A percentile compares a stretch with the other conserved stretches of the same genome.
Evolutionary conservation across 139 green algal genomes (phyloP).

Genomic region (Edaphochlamys debaryana): DNA sequence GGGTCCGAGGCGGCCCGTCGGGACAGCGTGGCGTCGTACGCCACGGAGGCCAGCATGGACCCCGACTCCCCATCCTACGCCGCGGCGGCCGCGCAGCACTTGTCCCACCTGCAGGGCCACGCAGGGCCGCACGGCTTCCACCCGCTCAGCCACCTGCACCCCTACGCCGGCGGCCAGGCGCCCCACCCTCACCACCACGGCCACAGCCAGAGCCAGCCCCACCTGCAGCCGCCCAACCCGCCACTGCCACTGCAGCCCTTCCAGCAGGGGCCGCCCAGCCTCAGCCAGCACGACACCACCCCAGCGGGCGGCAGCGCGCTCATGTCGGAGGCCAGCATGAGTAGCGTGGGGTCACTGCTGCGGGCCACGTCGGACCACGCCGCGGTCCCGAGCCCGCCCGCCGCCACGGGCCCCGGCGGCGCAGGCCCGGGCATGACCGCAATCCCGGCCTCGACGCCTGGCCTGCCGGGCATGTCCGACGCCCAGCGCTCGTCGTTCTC

Average conservation of each 20-base stretch:
- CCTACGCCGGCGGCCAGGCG: too few relatives aligned
- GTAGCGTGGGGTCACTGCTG: background rate
- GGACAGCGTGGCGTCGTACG: conserved; percentile 23
- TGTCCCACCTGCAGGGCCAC: background rate
- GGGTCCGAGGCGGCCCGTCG: background rate
- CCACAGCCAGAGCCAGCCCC: background rate
- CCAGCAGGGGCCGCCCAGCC: too few relatives aligned
- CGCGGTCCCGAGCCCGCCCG: conserved; percentile 16
- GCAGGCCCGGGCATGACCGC: too few relatives aligned
- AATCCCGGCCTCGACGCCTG: too few relatives aligned
- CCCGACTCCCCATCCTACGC: conserved; percentile 22
- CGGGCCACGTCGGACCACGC: background rate
- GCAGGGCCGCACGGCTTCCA: background rate
- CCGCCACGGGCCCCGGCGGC: too few relatives aligned
- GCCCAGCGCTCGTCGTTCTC: conserved; percentile 17
- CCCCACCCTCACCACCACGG: background rate
- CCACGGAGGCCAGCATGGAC: conserved; percentile 12
- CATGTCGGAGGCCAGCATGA: conserved; percentile 5
- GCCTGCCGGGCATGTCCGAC: too few relatives aligned
- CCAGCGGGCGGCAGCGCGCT: conserved; percentile 1
- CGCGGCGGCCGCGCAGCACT: background rate
- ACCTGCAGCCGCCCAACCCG: too few relatives aligned
- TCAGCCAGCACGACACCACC: conserved; percentile 1
- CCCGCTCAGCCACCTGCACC: conserved; percentile 2
- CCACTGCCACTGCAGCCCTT: too few relatives aligned